phyloP scores from a whole-genome alignment of 768 basidiomycete genomes.

The Rhizopogon vulgaris region DNA sequence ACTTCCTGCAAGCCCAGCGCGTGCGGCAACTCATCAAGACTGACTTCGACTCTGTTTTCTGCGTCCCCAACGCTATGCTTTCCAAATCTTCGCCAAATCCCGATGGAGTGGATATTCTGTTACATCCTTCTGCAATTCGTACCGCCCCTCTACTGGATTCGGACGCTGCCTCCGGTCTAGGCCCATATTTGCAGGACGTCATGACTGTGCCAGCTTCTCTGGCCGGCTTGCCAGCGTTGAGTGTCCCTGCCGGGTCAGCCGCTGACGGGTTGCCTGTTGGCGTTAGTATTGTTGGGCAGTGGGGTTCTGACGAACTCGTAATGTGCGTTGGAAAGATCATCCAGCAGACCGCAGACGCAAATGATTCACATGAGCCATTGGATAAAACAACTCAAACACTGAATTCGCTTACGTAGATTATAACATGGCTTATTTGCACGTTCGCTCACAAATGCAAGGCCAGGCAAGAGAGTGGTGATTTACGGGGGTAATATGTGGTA shows the following conservation, averaged over 20 bases:
- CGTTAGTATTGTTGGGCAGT: conserved; percentile 78
- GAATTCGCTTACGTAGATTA: background rate
- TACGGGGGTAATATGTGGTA: conserved; percentile 16
- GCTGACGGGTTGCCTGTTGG: conserved; percentile 78
- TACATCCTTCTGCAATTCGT: conserved; percentile 86
- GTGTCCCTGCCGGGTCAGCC: conserved; percentile 50
- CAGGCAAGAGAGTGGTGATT: conserved; percentile 16
- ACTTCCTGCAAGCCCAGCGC: conserved; percentile 88
- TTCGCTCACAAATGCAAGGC: background rate
- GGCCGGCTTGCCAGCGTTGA: conserved; percentile 81
- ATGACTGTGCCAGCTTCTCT: conserved; percentile 89
- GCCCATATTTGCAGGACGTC: conserved; percentile 83
- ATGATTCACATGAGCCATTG: background rate
- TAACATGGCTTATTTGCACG: too few species aligned
- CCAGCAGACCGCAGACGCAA: conserved; percentile 15
- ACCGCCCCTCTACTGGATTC: conserved; percentile 61
- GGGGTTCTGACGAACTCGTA: conserved; percentile 70
- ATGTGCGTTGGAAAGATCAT: conserved; percentile 46
- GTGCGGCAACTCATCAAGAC: conserved; percentile 64
- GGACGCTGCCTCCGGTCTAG: conserved; percentile 25
- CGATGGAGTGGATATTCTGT: conserved; percentile 66
- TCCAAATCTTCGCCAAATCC: background rate
- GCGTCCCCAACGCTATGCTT: conserved; percentile 41
- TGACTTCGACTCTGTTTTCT: conserved; percentile 73
- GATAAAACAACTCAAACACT: background rate